Evolutionary conservation across 140 eudicot species (phyloP), one percentile per base, ranked within the genome.

Genomic region (Flaveria floridana): DNA sequence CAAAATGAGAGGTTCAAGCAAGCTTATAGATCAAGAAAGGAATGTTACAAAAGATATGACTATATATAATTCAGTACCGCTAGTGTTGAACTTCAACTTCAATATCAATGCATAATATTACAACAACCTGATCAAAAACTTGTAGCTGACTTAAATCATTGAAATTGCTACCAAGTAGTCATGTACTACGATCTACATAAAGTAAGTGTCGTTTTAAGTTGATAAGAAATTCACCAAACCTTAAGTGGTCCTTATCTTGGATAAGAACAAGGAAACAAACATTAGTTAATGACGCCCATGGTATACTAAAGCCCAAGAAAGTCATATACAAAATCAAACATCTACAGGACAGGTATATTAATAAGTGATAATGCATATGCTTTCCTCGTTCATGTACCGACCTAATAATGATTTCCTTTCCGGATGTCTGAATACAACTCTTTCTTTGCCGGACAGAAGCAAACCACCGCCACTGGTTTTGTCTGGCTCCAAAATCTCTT

Each of bases 331-430:
- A 57, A 57, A 10, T 11, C n/a, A 57, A 28, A 28, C 34, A 28
- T 28, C 34, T 28, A 4, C 34, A 28, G 34, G 25, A 15, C 11
- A 23, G 30, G 7, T 21, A n/a, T 61, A 21, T 1, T 25, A 10
- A 25, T 13, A 6, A 10, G 1, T 4, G 1, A 50, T 39, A 61
- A 63, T 19, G 42, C 14, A 71, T 18, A 28, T 56, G 13, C 9
- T 25, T 53, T 25, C 41, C 41, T 6, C 41, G 5, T 42, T 57
- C 26, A 34, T 14, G 25, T 23, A 7, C 82, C 48, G 72, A 91
- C 95, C 95, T 75, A 89, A 74, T 42, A 77, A 75, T 2, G 97
- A 91, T 82, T 82, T 89, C 76, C 89, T 68, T 59, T 85, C 89
- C 1, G 86, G 79, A 4, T 85, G 77, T 69, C 88, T 79, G 81